Evolutionary conservation across 352 stramenopile genomes (phyloP), one percentile per base, ranked within the genome.

Genomic region (Pythium utonaiense): DNA sequence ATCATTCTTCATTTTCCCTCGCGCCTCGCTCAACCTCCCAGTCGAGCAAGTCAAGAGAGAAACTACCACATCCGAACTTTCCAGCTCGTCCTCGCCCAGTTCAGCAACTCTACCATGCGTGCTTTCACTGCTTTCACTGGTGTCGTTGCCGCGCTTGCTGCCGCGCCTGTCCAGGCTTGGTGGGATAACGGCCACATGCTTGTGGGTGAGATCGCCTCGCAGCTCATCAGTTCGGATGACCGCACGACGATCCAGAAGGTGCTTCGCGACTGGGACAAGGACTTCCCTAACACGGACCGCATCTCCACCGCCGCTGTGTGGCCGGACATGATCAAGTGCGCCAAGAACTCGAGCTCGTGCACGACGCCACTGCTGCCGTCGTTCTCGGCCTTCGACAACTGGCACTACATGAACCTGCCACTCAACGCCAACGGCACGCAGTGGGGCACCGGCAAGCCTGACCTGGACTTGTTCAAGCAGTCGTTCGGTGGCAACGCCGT

Each of bases 331-430:
- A 50, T 71, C 54, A 71, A 71, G 54, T 71, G 64, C 45, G 30
- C 44, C 31, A 51, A 57, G 45, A 40, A 49, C 45, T 48, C 57
- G 34, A 49, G 22, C 24, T 51, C 21, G 6, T 63, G 57, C 48
- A 27, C 31, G 7, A 50, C 33, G 9, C 17, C 60, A n/a, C 34
- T 45, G 16, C 54, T 57, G n/a, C 76, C 78, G 36, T 86, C 78
- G 6, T 65, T 80, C 56, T 67, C 69, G 31, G 64, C 59, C 47
- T 77, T 80, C 64, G 74, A 75, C 54, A 62, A 74, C 41, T 88
- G 78, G 78, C 78, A 88, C 65, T 88, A 85, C 69, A 74, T 85
- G 47, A 66, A 88, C 54, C 53, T 88, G 33, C 78, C 78, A 6
- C 52, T 77, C 36, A 78, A 84, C 64, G 76, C 83, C 41, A 77